These are phyloP conservation scores for Xylogone sp. DNA, from an alignment of 2,329 filamentous ascomycete species.

Conservation along the genomic window DNA sequence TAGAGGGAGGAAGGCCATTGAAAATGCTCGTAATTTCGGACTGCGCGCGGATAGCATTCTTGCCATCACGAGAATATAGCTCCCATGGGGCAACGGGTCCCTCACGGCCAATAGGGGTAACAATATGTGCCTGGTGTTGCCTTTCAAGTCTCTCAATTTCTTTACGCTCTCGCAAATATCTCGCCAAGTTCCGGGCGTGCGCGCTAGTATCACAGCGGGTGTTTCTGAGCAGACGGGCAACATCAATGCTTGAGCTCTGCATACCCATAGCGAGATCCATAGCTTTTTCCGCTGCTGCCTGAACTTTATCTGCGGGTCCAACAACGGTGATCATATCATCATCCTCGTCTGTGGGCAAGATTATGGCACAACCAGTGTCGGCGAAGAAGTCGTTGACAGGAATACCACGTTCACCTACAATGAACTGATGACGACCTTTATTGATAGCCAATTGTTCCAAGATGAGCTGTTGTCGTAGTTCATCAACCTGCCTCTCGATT, in stretches of 20 bases:
- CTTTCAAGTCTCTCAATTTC: constrained; percentile 81
- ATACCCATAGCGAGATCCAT: constrained; percentile 87
- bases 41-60: constrained; percentile 74
- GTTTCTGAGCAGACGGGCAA: constrained; percentile 73
- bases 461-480: constrained; percentile 72
- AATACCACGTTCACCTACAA: constrained; percentile 79
- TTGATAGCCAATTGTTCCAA: constrained; percentile 79
- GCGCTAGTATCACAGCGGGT: constrained; percentile 67
- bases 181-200: constrained; percentile 82
- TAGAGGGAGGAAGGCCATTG: constrained; percentile 67
- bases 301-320: constrained; percentile 70
- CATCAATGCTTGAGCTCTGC: constrained; percentile 79
- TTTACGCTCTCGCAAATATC: constrained; percentile 78
- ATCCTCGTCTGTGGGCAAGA: constrained; percentile 71
- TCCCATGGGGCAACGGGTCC: constrained; percentile 77
- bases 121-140: constrained; percentile 80
- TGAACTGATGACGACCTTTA: constrained; percentile 88
- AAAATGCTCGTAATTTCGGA: constrained; percentile 73
- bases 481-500: constrained; percentile 73
- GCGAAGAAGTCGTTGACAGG: constrained; percentile 82
- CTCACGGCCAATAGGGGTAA: constrained; percentile 67
- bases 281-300: constrained; percentile 73
- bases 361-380: constrained; percentile 85
- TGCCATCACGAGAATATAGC: constrained; percentile 80
- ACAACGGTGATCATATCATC: constrained; percentile 81